Evolutionary conservation across 2,329 filamentous ascomycete species (phyloP).

Genomic region (Epichloe uncinata): DNA sequence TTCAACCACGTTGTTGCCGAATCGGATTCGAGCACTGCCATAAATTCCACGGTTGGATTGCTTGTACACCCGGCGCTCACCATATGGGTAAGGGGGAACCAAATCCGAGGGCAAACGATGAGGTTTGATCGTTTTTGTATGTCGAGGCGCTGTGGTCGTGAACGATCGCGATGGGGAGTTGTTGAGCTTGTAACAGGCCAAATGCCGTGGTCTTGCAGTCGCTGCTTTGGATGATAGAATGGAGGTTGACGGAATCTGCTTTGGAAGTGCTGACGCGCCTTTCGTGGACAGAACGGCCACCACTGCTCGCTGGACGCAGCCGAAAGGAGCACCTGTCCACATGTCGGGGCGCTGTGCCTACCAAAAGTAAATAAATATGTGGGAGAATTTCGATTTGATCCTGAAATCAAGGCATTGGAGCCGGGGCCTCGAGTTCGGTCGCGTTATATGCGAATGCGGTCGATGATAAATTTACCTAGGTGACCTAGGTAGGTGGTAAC

Average conservation of each 20-base stretch:
- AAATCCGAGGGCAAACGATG: slow-evolving; percentile 32
- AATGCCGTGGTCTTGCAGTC: not conserved
- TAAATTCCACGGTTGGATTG: slow-evolving; percentile 67
- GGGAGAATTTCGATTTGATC: not conserved
- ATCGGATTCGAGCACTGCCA: slow-evolving; percentile 56
- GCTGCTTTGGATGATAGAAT: not conserved
- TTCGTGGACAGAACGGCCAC: slow-evolving; percentile 8
- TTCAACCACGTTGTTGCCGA: slow-evolving; percentile 67
- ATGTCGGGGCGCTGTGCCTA: not conserved
- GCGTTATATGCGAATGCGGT: too few relatives aligned
- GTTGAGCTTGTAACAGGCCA: not conserved
- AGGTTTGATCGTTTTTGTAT: slow-evolving; percentile 28
- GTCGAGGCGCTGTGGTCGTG: slow-evolving; percentile 22
- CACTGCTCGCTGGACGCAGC: slow-evolving; percentile 7
- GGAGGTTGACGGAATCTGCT: not conserved
- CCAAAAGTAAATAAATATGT: not conserved
- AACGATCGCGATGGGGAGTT: slow-evolving; percentile 15
- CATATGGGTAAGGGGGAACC: slow-evolving; percentile 62
- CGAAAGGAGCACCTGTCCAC: slow-evolving; percentile 1
- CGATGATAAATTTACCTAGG: not conserved
- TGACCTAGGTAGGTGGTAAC: too few relatives aligned
- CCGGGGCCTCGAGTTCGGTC: not conserved
- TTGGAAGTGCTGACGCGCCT: slow-evolving; percentile 5
- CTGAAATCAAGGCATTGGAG: not conserved
- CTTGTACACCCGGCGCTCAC: slow-evolving; percentile 58